Evolutionary conservation across 148 eudicot genomes (phyloP), one percentile per base, ranked within the genome.

Genomic region (Rhododendron mucronatum): DNA sequence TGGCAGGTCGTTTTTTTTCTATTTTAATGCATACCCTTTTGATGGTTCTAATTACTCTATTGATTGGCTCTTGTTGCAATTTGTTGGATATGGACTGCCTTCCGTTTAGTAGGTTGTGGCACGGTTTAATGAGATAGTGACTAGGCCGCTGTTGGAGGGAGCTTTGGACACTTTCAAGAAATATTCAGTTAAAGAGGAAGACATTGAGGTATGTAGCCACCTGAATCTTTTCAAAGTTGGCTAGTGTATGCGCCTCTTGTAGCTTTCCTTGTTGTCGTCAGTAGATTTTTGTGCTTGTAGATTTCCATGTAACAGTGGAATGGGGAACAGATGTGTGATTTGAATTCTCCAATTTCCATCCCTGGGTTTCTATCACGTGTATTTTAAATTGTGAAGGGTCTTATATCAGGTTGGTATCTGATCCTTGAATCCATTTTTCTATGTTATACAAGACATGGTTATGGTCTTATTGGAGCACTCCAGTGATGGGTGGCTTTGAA

Each of bases 51-150:
- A 5, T 44, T 69, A 12, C 12, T 63, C 44, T n/a, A 6, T 76
- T 59, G 35, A 33, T 50, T 63, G n/a, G 18, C 47, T 84, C 47
- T 82, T 33, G 16, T 26, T 41, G 79, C 69, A 21, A 85, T 33
- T 82, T 81, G 18, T 37, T 61, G 65, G 57, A 28, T 51, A 23
- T 59, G 51, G 14, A 50, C 77, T 81, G 33, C 81, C n/a, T 44
- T 87, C 87, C 80, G 51, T 67, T 80, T 21, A 83, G 37, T 87
- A 96, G 99, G 99, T 95, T 84, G 99, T 96, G 76, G 99, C 99
- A 69, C 93, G 96, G 82, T 96, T 96, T 87, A 96, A 96, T 87
- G 98, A 96, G 88, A 92, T 96, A 85, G 91, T 96, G 83, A 96
- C 99, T 1, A 96, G 85, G 91, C 93, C 88, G n/a, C 91, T 96